A percentile compares a stretch with the other conserved stretches of the same genome.
These are phyloP conservation scores for Gynostemma pentaphyllum DNA, from an alignment of 306 rosid species.

Conservation along the genomic window DNA sequence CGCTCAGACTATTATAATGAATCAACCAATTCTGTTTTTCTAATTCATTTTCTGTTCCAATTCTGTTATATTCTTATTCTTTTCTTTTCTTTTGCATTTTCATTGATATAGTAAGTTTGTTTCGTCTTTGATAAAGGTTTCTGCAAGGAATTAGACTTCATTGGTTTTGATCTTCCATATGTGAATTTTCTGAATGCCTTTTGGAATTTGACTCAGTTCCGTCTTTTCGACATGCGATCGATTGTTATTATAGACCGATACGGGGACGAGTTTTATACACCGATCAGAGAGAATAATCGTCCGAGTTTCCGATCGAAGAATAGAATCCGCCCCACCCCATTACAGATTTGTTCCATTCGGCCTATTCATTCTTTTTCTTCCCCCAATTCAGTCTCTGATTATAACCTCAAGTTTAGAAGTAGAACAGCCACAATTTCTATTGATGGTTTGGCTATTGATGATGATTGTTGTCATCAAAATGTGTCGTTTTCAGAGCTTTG, in stretches of 20 bases:
- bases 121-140: constrained; percentile 2
- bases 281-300: constrained; percentile 1
- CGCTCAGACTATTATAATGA: background rate
- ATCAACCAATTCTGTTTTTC: background rate
- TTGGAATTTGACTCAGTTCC: background rate
- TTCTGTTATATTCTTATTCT: background rate
- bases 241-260: constrained; percentile 28
- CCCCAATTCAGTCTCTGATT: background rate
- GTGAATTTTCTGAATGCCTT: background rate
- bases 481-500: constrained; percentile 68
- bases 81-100: background rate
- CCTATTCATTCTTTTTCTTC: background rate
- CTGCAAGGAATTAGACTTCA: background rate
- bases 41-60: background rate
- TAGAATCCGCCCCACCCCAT: background rate
- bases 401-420: background rate
- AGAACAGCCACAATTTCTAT: constrained; percentile 49
- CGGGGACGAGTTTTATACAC: constrained; percentile 37
- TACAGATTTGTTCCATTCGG: constrained; percentile 1
- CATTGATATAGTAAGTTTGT: too few relatives aligned
- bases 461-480: constrained; percentile 18
- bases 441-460: constrained; percentile 18
- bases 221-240: background rate
- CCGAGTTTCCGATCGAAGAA: background rate
- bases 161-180: background rate